Evolutionary conservation across 1,139 yeast genomes (phyloP).

Genomic region (Geotrichum histeridarum): DNA sequence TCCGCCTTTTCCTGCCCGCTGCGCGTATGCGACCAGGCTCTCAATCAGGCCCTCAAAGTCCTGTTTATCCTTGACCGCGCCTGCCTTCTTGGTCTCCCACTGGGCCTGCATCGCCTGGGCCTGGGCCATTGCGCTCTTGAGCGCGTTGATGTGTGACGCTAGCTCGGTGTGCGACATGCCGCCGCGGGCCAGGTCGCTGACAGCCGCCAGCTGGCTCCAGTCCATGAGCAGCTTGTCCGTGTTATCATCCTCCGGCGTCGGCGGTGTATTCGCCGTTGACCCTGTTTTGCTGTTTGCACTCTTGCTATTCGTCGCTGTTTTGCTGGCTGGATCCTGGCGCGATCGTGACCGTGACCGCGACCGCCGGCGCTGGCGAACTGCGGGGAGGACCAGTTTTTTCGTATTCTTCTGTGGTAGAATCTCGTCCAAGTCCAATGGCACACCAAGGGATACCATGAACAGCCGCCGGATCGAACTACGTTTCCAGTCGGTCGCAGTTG

Average conservation of each 20-base stretch:
- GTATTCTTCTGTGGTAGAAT: conserved; percentile 37
- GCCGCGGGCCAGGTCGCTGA: conserved; percentile 35
- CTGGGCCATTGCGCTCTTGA: conserved; percentile 30
- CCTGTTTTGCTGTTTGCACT: not conserved
- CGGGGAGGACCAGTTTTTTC: conserved; percentile 32
- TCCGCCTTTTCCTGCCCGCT: conserved; percentile 31
- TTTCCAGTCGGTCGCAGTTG: conserved; percentile 47
- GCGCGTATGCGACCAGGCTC: conserved; percentile 65
- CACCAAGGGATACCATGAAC: conserved; percentile 52
- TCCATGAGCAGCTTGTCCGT: conserved; percentile 25
- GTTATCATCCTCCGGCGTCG: conserved; percentile 14
- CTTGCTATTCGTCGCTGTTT: not conserved
- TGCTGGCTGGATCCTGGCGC: not conserved
- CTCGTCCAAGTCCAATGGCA: conserved; percentile 57
- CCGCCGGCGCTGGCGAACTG: not conserved
- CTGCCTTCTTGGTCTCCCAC: conserved; percentile 47
- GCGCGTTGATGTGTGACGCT: conserved; percentile 27
- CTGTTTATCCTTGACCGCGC: conserved; percentile 49
- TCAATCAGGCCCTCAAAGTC: conserved; percentile 69
- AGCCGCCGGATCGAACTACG: conserved; percentile 54
- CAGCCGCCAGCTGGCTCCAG: conserved; percentile 36
- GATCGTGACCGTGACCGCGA: not conserved
- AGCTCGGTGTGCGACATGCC: conserved; percentile 37
- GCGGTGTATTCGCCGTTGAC: not conserved
- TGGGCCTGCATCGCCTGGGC: conserved; percentile 43